Evolutionary conservation across 305 asterid genomes (phyloP), one percentile per base, ranked within the genome.

Genomic region (Salvia sclarea): DNA sequence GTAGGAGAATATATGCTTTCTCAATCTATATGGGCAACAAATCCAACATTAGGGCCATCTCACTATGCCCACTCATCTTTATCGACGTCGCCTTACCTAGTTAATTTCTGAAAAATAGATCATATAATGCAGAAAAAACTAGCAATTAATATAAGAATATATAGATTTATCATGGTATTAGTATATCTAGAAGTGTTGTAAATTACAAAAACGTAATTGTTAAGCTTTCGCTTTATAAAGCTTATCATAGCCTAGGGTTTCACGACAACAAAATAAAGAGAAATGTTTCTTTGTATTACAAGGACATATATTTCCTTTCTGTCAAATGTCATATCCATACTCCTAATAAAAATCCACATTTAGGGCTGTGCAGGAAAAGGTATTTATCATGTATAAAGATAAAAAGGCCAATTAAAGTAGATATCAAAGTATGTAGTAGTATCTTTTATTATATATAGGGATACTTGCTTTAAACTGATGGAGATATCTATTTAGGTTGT

Each of bases 1-100:
- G 71, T 81, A 55, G 75, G 85, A 73, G 85, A 84, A 82, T 76
- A 83, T 74, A 76, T 77, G 82, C 78, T 84, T 84, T 77, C 83
- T 58, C 75, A 70, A 69, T 44, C 43, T 59, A 45, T 65, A 22
- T 47, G 73, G 76, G 64, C 79, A 79, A 30, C 70, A 77, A 52
- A 67, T 77, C 79, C 74, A 70, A 82, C 79, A 77, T 72, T 67
- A 76, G 85, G 82, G 56, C 74, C 83, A 54, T 71, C 71, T 77
- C 72, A n/a, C n/a, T 61, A 73, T 60, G 60, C 49, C 79, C 75
- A 78, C 65, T 63, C 66, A 61, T 70, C 38, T 38, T 9, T 54
- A 71, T 67, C 22, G 10, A 13, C 40, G 20, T 48, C 43, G 8
- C 25, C 31, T 61, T 8, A n/a, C n/a, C n/a, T n/a, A n/a, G n/a